These are phyloP conservation scores for Dillenia turbinata DNA, from an alignment of 164 flowering plant genomes.

Conservation along the genomic window DNA sequence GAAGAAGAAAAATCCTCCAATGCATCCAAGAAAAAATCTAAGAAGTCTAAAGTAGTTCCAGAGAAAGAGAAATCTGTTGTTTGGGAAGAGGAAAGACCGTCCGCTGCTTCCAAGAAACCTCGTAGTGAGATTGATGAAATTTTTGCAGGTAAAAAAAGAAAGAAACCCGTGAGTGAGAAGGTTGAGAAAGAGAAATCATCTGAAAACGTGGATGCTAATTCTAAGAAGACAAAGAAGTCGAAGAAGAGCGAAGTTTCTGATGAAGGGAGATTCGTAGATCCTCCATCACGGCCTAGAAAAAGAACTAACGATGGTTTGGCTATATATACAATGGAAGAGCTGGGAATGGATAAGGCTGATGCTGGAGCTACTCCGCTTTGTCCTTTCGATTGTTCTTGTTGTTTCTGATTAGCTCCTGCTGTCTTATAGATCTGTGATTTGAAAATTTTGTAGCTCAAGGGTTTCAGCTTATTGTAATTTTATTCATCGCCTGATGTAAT, in stretches of 20 bases:
- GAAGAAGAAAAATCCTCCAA: too few species aligned
- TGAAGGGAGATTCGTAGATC: conserved; percentile 13
- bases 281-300: conserved; percentile 30
- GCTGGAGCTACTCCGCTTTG: conserved; percentile 60
- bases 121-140: conserved; percentile 55
- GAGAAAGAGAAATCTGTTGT: conserved; percentile 4
- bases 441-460: too few species aligned
- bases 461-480: too few species aligned
- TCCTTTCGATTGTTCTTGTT: conserved; percentile 70
- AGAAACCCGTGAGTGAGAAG: conserved; percentile 15
- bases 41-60: not conserved
- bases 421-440: too few species aligned
- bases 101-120: conserved; percentile 14
- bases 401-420: conserved; percentile 26
- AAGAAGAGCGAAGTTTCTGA: conserved; percentile 10
- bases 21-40: not conserved
- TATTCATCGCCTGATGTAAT: too few species aligned
- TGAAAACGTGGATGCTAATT: conserved; percentile 6
- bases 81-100: conserved; percentile 13
- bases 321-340: conserved; percentile 58
- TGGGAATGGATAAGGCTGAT: conserved; percentile 46
- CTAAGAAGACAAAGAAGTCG: conserved; percentile 14
- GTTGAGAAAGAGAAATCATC: conserved; percentile 1
- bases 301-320: conserved; percentile 44
- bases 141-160: conserved; percentile 29